phyloP scores from a whole-genome alignment of 495 filamentous ascomycete genomes.

The Rhypophila decipiens region DNA sequence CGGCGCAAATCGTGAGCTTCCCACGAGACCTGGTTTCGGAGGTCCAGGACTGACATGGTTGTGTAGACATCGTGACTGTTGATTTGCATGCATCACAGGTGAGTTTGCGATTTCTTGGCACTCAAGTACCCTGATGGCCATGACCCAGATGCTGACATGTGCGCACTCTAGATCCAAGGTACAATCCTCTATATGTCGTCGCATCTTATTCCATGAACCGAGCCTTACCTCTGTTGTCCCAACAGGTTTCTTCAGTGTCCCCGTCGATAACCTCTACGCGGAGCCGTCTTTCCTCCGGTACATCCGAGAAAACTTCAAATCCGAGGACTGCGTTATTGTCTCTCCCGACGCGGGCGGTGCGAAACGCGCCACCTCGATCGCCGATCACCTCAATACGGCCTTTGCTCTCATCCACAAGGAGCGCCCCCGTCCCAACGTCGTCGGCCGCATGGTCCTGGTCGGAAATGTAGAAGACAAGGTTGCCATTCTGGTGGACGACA shows the following conservation, averaged over 20 bases:
- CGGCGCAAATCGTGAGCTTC: constrained; percentile 61
- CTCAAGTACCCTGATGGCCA: neutral
- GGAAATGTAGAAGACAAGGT: constrained; percentile 61
- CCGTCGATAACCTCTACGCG: constrained; percentile 83
- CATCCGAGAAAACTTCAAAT: constrained; percentile 80
- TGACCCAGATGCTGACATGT: too few relatives aligned
- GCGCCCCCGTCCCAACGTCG: constrained; percentile 89
- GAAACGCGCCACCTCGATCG: constrained; percentile 94
- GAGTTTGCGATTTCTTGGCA: constrained; percentile 1
- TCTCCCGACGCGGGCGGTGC: constrained; percentile 95
- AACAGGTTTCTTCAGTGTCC: constrained; percentile 83
- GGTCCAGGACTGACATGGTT: constrained; percentile 41
- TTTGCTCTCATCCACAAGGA: constrained; percentile 99
- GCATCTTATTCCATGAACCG: constrained; percentile 89
- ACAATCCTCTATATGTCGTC: constrained; percentile 46
- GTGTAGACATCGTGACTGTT: constrained; percentile 83
- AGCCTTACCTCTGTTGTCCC: constrained; percentile 49
- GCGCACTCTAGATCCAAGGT: constrained; percentile 24
- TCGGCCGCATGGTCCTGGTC: constrained; percentile 91
- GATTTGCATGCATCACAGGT: constrained; percentile 69
- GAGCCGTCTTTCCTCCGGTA: constrained; percentile 88
- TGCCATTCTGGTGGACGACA: constrained; percentile 59
- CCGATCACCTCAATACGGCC: constrained; percentile 85
- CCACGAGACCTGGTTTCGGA: too few relatives aligned
- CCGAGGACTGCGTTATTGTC: constrained; percentile 86